Evolutionary conservation across 495 filamentous ascomycete genomes (phyloP).

Genomic region (Hypoxylon perforatum): DNA sequence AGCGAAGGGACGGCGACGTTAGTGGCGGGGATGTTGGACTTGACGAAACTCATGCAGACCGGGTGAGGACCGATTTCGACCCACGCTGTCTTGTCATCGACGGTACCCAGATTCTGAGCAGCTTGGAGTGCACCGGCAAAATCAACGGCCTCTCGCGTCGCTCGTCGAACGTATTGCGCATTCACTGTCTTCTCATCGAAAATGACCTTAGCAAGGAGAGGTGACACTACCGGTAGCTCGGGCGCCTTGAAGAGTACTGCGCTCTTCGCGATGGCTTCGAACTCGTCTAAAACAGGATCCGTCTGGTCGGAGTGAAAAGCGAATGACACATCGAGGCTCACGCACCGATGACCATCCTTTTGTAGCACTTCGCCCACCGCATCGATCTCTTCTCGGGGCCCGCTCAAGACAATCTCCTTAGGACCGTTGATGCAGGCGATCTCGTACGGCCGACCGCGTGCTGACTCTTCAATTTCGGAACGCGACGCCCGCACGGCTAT

Average conservation of each 20-base stretch:
- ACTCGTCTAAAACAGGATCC: slow-evolving; percentile 67
- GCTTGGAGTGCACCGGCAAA: too few species aligned
- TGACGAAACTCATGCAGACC: slow-evolving; percentile 66
- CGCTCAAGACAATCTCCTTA: slow-evolving; percentile 60
- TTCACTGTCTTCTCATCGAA: not conserved
- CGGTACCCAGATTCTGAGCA: too few species aligned
- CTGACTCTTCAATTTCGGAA: slow-evolving; percentile 51
- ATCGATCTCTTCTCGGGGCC: slow-evolving; percentile 54
- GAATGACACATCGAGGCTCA: slow-evolving; percentile 66
- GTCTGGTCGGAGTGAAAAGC: slow-evolving; percentile 77
- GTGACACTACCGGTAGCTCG: slow-evolving; percentile 67
- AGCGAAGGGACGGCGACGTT: slow-evolving; percentile 20
- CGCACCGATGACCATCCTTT: slow-evolving; percentile 47
- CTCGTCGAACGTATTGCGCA: not conserved
- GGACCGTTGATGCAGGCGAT: slow-evolving; percentile 62
- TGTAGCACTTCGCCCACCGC: too few species aligned
- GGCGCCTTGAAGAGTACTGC: slow-evolving; percentile 65
- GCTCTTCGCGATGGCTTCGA: slow-evolving; percentile 59
- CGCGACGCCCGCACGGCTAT: slow-evolving; percentile 68
- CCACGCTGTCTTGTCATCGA: slow-evolving; percentile 53
- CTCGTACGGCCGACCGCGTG: slow-evolving; percentile 54
- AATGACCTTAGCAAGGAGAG: slow-evolving; percentile 49
- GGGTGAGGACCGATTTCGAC: slow-evolving; percentile 68
- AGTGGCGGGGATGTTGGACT: slow-evolving; percentile 53
- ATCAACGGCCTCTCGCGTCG: not conserved